Evolutionary conservation across 163 green algal genomes (phyloP), one percentile per base, ranked within the genome.

Genomic region (Chloromonas sp.): DNA sequence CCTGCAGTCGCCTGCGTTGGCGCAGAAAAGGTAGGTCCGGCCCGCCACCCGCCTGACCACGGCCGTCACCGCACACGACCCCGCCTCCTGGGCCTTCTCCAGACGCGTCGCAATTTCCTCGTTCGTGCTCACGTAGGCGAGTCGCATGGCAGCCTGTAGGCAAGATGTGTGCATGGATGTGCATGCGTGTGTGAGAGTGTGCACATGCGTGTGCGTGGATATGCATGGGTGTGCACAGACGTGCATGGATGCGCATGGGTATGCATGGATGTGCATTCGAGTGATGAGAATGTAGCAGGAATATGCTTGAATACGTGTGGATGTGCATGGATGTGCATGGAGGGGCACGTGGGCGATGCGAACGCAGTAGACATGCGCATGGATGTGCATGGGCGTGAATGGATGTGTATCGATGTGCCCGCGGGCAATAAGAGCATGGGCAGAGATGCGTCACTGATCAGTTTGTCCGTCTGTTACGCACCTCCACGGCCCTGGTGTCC

Each of bases 1-100:
- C 0, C 84, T 60, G 79, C 84, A 87, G 79, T 87, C 84, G 14
- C 84, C 84, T 5, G 79, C 84, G 36, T 87, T 87, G 3, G 84
- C 84, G n/a, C 60, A 78, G 66, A 87, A 84, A 14, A 84, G 66
- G 81, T 78, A 79, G 1, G 66, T 15, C 81, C 61, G 61, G 14
- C 81, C 59, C 62, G 3, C 61, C 61, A 78, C 61, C 13, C 66
- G n/a, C 3, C 14, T 84, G 8, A 84, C 66, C 8, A 84, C 3
- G 61, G 62, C 61, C 58, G 81, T 79, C 1, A 84, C 66, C 1
- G 81, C 61, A 15, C 81, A 84, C 2, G 59, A 58, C 2, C 79
- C 79, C 3, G 79, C 79, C 60, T 82, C 79, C 79, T 14, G 58
- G 59, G 79, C 79, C 13, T 61, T 11, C 5, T 82, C 79, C 59